These are phyloP conservation scores for Eurotiales sp. DNA, from an alignment of 2,329 filamentous ascomycete genomes.

Conservation along the genomic window DNA sequence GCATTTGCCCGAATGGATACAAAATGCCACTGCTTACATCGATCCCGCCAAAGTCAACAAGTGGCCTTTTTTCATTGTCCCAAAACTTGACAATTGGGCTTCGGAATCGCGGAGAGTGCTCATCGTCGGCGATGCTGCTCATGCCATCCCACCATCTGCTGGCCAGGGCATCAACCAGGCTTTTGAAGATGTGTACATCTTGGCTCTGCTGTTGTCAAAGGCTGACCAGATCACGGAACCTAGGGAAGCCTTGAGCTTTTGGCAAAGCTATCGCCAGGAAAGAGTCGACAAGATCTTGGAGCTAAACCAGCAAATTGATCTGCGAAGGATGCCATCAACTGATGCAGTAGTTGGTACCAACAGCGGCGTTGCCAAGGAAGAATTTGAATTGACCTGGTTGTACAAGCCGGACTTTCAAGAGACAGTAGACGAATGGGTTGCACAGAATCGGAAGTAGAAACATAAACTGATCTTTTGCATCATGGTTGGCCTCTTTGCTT, in stretches of 20 bases:
- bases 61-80: slow-evolving; percentile 11
- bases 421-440: slow-evolving; percentile 29
- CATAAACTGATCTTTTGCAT: too few species aligned
- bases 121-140: slow-evolving; percentile 61
- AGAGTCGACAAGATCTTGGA: slow-evolving; percentile 47
- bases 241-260: slow-evolving; percentile 34
- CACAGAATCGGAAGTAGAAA: not conserved
- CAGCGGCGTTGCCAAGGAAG: slow-evolving; percentile 20
- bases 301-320: slow-evolving; percentile 49
- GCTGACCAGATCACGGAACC: slow-evolving; percentile 18
- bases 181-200: slow-evolving; percentile 51
- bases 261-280: slow-evolving; percentile 49
- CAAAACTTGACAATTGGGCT: slow-evolving; percentile 12
- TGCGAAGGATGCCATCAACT: slow-evolving; percentile 41
- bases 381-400: slow-evolving; percentile 42
- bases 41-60: slow-evolving; percentile 11
- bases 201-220: slow-evolving; percentile 40
- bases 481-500: too few species aligned
- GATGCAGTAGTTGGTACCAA: slow-evolving; percentile 11
- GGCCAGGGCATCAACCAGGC: slow-evolving; percentile 58
- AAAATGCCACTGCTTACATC: slow-evolving; percentile 1
- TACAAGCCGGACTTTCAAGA: slow-evolving; percentile 40
- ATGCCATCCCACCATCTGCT: slow-evolving; percentile 62
- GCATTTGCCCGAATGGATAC: slow-evolving; percentile 16
- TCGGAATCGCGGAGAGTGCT: not conserved